phyloP scores from a whole-genome alignment of 2,329 filamentous ascomycete species.

The Fusarium illudens region DNA sequence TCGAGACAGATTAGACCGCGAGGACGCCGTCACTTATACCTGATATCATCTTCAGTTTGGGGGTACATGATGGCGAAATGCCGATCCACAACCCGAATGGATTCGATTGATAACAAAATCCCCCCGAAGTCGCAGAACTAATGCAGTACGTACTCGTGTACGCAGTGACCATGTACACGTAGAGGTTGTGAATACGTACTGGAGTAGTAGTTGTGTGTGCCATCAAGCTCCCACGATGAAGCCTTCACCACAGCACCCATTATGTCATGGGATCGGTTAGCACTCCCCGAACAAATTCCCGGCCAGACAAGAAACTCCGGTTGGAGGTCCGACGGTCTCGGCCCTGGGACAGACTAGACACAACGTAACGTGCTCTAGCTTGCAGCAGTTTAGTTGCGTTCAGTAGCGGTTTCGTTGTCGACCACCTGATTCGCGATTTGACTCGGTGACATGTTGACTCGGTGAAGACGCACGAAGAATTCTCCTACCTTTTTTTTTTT shows the following conservation, averaged over 20 bases:
- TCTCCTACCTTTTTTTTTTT: conserved; percentile 8
- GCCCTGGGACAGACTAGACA: background rate
- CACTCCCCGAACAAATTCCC: background rate
- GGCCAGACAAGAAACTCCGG: background rate
- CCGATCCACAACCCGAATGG: background rate
- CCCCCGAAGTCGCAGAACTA: conserved; percentile 2
- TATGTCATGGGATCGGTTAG: conserved; percentile 1
- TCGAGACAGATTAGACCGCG: background rate
- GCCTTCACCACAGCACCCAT: background rate
- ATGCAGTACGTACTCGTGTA: background rate
- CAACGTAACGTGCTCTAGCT: background rate
- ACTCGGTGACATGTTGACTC: conserved; percentile 27
- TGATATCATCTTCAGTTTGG: background rate
- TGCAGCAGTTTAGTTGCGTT: background rate
- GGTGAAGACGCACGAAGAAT: conserved; percentile 10
- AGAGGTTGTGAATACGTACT: background rate
- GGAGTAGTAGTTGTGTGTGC: background rate
- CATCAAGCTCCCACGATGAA: background rate
- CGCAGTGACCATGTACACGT: background rate
- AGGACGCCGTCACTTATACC: background rate
- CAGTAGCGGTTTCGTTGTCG: conserved; percentile 16
- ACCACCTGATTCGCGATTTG: conserved; percentile 26
- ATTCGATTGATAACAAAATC: conserved; percentile 8
- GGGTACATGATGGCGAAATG: background rate
- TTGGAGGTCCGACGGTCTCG: background rate